Conservation (phyloP, 2,329 filamentous ascomycete species). For the Scortechinia acanthostroma region DNA sequence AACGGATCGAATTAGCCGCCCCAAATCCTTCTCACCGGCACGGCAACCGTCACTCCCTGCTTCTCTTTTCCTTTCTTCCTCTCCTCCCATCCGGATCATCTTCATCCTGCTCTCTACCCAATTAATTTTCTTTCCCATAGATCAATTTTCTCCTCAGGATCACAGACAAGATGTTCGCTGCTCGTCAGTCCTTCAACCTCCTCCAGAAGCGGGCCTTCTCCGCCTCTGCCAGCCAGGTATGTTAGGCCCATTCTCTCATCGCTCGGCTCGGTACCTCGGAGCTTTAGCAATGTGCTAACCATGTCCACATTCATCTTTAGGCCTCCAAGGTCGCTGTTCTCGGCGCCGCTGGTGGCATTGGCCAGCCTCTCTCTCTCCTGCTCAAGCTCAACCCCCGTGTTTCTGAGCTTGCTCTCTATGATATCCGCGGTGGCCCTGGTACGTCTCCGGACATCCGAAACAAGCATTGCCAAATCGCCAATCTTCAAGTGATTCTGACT, state of each 20-base stretch:
- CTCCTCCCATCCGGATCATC: not conserved
- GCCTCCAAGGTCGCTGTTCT: conserved; percentile 96
- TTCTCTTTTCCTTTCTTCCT: not conserved
- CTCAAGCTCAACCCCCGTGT: conserved; percentile 98
- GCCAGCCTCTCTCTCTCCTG: conserved; percentile 92
- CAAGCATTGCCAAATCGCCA: no score
- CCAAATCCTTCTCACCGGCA: no score
- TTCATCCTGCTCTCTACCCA: not conserved
- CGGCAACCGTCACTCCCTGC: conserved; percentile 1
- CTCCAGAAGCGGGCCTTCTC: conserved; percentile 76
- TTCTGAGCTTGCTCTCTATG: conserved; percentile 89
- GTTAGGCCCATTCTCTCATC: not conserved
- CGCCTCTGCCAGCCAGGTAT: conserved; percentile 63
- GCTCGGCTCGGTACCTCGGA: no score
- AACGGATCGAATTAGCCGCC: no score
- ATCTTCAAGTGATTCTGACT: no score
- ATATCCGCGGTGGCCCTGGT: conserved; percentile 92
- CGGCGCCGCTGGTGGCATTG: conserved; percentile 94
- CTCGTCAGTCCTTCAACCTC: conserved; percentile 27
- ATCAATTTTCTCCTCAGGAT: no score
- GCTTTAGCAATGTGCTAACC: no score
- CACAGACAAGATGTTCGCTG: conserved; percentile 64
- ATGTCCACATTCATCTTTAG: conserved; percentile 34
- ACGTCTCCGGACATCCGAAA: no score
- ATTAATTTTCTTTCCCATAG: no score